Conservation (phyloP, 1,284 basidiomycete species). For the Cryptococcus sp. region DNA sequence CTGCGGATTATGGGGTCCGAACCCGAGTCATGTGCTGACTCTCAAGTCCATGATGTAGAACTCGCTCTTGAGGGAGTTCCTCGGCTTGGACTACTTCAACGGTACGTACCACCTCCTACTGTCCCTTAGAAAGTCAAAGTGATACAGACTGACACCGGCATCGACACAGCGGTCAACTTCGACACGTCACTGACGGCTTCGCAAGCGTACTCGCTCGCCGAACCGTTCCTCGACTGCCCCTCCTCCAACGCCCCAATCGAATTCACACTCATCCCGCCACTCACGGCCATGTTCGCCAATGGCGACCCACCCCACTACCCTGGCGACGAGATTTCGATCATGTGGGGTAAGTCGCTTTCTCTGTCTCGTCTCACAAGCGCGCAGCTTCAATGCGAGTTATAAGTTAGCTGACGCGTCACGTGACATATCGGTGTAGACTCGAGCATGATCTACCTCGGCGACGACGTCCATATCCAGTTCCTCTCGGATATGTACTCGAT, state of each 20-base stretch:
- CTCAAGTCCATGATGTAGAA: slow-evolving; percentile 2
- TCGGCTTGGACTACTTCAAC: slow-evolving; percentile 24
- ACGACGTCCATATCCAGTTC: slow-evolving; percentile 24
- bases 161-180: slow-evolving; percentile 19
- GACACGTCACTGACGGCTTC: slow-evolving; percentile 24
- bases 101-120: slow-evolving; percentile 9
- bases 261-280: slow-evolving; percentile 21
- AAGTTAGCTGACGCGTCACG: neutral
- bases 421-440: slow-evolving; percentile 8
- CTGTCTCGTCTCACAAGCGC: too few species aligned
- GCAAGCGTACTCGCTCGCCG: slow-evolving; percentile 22
- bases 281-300: slow-evolving; percentile 21
- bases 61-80: slow-evolving; percentile 15
- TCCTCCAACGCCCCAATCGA: slow-evolving; percentile 24
- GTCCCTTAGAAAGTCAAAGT: neutral
- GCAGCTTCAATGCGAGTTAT: too few species aligned
- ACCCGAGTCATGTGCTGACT: neutral
- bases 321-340: slow-evolving; percentile 19
- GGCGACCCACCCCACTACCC: slow-evolving; percentile 14
- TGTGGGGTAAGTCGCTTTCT: slow-evolving; percentile 15
- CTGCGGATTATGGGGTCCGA: too few species aligned
- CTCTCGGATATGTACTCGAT: slow-evolving; percentile 20
- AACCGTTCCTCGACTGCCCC: slow-evolving; percentile 21
- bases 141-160: neutral
- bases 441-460: slow-evolving; percentile 13